Percentiles rank a stretch among this genome's conserved stretches.
phyloP scores from a whole-genome alignment of 768 basidiomycete species.

The Auriculariales sp. region DNA sequence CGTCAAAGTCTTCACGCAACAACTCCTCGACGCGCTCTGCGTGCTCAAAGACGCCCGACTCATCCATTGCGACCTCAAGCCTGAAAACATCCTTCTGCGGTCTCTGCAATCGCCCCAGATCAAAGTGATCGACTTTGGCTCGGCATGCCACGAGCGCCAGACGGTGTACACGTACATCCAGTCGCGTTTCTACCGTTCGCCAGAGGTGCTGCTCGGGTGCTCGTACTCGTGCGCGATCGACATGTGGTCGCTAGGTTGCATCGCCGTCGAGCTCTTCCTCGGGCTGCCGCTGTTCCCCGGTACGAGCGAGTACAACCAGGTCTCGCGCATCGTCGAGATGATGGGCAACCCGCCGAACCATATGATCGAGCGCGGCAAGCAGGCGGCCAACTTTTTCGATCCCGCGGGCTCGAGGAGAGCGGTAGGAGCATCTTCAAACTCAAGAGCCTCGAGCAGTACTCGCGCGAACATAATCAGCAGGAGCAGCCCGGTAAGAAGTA shows the following conservation, averaged over 20 bases:
- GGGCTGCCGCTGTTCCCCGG: constrained; percentile 95
- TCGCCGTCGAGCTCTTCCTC: constrained; percentile 94
- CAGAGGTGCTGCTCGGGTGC: constrained; percentile 90
- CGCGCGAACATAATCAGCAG: constrained; percentile 83
- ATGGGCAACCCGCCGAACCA: constrained; percentile 88
- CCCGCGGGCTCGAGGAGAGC: constrained; percentile 47
- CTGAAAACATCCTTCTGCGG: constrained; percentile 95
- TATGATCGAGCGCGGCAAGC: constrained; percentile 95
- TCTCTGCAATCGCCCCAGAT: constrained; percentile 91
- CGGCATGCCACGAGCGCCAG: constrained; percentile 95
- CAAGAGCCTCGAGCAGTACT: constrained; percentile 90
- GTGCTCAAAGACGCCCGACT: constrained; percentile 89
- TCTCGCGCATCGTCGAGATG: constrained; percentile 95
- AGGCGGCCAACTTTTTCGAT: constrained; percentile 88
- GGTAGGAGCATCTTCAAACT: constrained; percentile 71
- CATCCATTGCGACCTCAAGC: constrained; percentile 97
- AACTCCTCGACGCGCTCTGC: constrained; percentile 81
- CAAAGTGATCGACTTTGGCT: constrained; percentile 99
- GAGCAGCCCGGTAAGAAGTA: constrained; percentile 99
- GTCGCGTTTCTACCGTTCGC: constrained; percentile 94
- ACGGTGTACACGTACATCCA: constrained; percentile 99
- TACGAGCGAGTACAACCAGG: constrained; percentile 97
- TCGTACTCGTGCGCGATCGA: constrained; percentile 92
- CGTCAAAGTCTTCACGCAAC: constrained; percentile 96
- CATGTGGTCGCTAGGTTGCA: constrained; percentile 99